Percentiles rank a stretch among this genome's conserved stretches.
Evolutionary conservation across 495 filamentous ascomycete species (phyloP).

Genomic region (Stereocaulon alpinum): DNA sequence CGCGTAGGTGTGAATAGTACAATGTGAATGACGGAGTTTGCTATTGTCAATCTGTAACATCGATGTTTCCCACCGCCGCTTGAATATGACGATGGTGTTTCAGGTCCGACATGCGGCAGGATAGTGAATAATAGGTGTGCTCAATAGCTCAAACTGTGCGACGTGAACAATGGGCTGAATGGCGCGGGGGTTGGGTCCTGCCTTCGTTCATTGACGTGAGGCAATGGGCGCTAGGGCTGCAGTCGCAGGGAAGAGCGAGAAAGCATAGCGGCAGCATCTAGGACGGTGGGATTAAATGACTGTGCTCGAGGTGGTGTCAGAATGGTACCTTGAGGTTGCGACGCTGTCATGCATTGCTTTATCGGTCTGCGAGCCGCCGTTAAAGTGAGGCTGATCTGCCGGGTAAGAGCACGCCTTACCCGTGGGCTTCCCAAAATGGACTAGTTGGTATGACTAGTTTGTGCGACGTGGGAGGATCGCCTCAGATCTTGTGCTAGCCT

Average conservation of each 20-base stretch:
- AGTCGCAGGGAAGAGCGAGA: slow-evolving; percentile 2
- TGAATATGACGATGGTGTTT: slow-evolving; percentile 3
- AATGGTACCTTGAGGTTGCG: neutral
- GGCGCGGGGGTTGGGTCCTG: neutral
- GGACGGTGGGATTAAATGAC: neutral
- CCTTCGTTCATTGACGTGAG: neutral
- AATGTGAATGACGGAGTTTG: neutral
- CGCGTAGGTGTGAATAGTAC: neutral
- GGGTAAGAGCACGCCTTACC: neutral
- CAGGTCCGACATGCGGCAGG: slow-evolving; percentile 2
- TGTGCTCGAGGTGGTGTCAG: neutral
- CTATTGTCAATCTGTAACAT: neutral
- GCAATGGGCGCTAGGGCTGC: neutral
- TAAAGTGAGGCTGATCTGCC: slow-evolving; percentile 2
- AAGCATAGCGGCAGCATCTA: neutral
- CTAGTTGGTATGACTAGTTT: neutral
- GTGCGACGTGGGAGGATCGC: neutral
- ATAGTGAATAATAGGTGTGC: neutral
- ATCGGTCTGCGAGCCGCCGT: slow-evolving; percentile 5
- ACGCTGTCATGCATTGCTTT: slow-evolving; percentile 7
- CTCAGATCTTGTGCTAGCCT: neutral
- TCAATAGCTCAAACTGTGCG: neutral
- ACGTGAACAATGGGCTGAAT: slow-evolving; percentile 1
- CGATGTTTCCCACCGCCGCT: neutral
- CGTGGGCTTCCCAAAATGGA: neutral